Base-by-base conservation (phyloP, 192 early-diverging fungal species). In the Coemansia sp. region DNA sequence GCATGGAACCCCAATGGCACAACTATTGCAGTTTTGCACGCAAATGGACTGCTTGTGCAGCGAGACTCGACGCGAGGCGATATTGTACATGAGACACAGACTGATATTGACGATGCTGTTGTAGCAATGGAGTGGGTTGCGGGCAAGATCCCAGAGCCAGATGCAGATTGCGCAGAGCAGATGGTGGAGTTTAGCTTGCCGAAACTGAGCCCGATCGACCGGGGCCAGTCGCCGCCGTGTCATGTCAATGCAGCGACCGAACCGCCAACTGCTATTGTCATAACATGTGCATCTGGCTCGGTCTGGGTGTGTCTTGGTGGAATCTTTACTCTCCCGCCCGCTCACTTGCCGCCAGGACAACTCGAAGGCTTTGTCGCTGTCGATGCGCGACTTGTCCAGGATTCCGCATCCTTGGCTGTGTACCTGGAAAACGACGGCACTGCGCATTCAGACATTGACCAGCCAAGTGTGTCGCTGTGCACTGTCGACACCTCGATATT, bases 11-110 rank as follows among this genome's bases (percentile, higher is more conserved):
- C 75, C 4, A 20, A 24, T 0, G 66, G 66, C 20, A 61, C 47
- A 13, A 51, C 41, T 11, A 58, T 78, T 27, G 70, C 70, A 2
- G 66, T 69, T 12, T 16, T 78, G 12, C 59, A 78, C 24, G 55
- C 75, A 4, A 59, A 78, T 35, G 75, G 75, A 10, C 50, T 23
- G 24, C 35, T 78, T 18, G 66, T 73, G n/a, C 75, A 78, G 54
- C 62, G 75, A 16, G 75, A 78, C 14, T 60, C 66, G 20, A 35
- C 66, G 5, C 63, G 54, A 26, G 75, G 75, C 47, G 75, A 72
- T 11, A 58, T 78, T 14, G 60, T 78, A 7, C 66, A 78, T 37
- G 66, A 78, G 27, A 56, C 70, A 16, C 59, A 23, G 8, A 62
- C 68, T 3, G 66, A 47, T 22, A n/a, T 72, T 11, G 59, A 14